Base-by-base conservation (phyloP, 2,329 filamentous ascomycete species). In the Aspergillus arachidicola region DNA sequence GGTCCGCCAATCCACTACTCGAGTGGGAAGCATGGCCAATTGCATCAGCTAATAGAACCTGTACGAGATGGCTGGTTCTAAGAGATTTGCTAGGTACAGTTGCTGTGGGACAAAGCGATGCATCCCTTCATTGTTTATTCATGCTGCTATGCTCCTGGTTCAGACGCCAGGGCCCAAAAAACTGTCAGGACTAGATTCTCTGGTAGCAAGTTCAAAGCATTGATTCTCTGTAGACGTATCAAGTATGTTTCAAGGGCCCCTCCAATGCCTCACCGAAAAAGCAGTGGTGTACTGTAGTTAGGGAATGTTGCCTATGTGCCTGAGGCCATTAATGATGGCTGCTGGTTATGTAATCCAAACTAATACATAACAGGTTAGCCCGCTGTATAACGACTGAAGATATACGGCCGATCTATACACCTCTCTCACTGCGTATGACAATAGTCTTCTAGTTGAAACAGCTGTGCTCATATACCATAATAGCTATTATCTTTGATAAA, bases 1-100 rank as follows among this genome's bases (percentile, higher is more conserved):
- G 28, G 50, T 64, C 16, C n/a, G 30, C 4, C 60, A 51, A 53
- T 67, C 63, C 7, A 68, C 63, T 10, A 68, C 9, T 10, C 55
- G 60, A 10, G 43, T 23, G 5, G n/a, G 26, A 21, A 48, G 21
- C 23, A 54, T 59, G 11, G 19, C 53, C 23, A 23, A 6, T 11
- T 21, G 34, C 19, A 19, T 26, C 28, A 23, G 26, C 36, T 38
- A 32, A 19, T 32, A 59, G 23, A 21, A 30, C 21, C 34, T 53
- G 45, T 23, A 28, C 41, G 23, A n/a, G 12, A 51, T 19, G 14
- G 16, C 6, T 3, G 14, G 26, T 28, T 19, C 10, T 23, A n/a
- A n/a, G 4, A 6, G 28, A 32, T 12, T 10, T 51, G 48, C 16
- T 32, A 32, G 14, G 9, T 19, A 28, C 14, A 28, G 12, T 7